Evolutionary conservation across 225 moss, liverwort and hornwort genomes (phyloP), one percentile per base, ranked within the genome.

Genomic region (Lunularia cruciata): DNA sequence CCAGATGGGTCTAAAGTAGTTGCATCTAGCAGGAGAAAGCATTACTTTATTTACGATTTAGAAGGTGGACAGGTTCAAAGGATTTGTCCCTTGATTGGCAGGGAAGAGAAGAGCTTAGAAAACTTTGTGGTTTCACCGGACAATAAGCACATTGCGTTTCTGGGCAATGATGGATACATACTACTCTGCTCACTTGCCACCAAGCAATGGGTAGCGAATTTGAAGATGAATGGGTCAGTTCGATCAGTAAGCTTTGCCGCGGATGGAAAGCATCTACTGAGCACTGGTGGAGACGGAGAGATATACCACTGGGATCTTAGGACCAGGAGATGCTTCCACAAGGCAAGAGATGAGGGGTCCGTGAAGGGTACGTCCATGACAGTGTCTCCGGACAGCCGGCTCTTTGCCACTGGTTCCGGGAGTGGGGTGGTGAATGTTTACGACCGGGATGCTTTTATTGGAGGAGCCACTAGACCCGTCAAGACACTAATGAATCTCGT

Each of bases 281-380:
- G 91, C 70, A 75, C 78, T 37, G 98, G 98, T 59, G 80, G 89
- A 69, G 98, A 98, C 69, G 89, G 91, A 32, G 88, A 93, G 72
- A 78, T 98, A 20, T 98, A 98, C 72, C 89, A 89, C 22, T 93
- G 98, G 98, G 93, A 98, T 55, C 74, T 98, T 14, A 81, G 98
- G 64, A 85, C 89, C 13, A 86, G 93, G 56, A 76, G 93, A 34
- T 93, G 98, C 67, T 85, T 93, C 34, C 93, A 92, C 56, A 89
- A 78, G 76, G 93, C 76, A 10, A 79, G 69, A 63, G 98, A 98
- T 68, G 98, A 98, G 63, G 98, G 93, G 2, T 85, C 86, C 57
- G 72, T 93, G 3, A 89, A 81, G 43, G 91, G 62, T 75, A 77
- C 85, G 5, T 83, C 91, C 3, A 58, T 98, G 61, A 75, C 76